Conservation (phyloP, 352 stramenopile species). For the Halophytophthora polymorphica region DNA sequence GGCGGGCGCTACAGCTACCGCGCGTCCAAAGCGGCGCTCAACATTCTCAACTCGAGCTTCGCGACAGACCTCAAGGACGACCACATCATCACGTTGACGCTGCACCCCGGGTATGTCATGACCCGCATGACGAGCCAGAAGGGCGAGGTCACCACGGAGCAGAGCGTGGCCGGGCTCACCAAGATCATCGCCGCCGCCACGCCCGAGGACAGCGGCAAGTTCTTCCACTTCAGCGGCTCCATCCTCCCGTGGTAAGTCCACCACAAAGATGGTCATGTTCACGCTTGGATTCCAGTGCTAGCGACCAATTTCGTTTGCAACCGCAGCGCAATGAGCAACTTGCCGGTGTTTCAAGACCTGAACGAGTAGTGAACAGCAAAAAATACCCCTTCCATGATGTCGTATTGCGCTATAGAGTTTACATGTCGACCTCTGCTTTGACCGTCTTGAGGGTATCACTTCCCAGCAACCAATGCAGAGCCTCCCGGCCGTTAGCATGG, state of each 20-base stretch:
- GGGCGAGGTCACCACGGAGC: conserved; percentile 26
- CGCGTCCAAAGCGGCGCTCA: conserved; percentile 68
- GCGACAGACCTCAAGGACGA: conserved; percentile 43
- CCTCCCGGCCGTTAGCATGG: no score
- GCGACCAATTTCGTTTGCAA: no score
- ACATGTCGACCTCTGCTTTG: no score
- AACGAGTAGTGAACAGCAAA: no score
- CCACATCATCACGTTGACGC: conserved; percentile 39
- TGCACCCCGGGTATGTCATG: conserved; percentile 53
- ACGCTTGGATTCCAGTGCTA: no score
- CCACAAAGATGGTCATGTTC: no score
- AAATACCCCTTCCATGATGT: no score
- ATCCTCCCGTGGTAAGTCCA: conserved; percentile 36
- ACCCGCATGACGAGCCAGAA: conserved; percentile 47
- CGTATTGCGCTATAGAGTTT: no score
- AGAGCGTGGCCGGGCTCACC: conserved; percentile 37
- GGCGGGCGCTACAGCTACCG: conserved; percentile 57
- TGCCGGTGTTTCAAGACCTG: no score
- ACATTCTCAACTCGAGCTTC: conserved; percentile 59
- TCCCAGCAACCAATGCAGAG: no score
- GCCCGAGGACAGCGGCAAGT: conserved; percentile 41
- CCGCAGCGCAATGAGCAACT: no score
- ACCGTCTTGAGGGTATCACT: no score
- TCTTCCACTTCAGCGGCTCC: conserved; percentile 33
- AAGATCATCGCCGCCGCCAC: conserved; percentile 36